Conservation (phyloP, 2,329 filamentous ascomycete genomes). For the Akanthomyces uredinophilus region DNA sequence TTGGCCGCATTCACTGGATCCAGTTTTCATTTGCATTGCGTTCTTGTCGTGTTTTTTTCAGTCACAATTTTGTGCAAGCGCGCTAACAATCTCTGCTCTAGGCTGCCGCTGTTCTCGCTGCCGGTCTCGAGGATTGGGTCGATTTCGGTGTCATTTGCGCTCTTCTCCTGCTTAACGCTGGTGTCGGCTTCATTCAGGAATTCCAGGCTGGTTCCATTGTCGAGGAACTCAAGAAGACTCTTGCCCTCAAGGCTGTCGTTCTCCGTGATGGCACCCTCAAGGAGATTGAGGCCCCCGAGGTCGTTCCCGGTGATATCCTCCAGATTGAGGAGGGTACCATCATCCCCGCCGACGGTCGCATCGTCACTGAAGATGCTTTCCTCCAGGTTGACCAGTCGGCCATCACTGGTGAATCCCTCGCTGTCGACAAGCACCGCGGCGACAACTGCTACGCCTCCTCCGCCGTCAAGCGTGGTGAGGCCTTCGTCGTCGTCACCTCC, state of each 20-base stretch:
- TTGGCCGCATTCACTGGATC: conserved; percentile 2
- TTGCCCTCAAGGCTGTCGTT: conserved; percentile 82
- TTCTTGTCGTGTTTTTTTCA: not conserved
- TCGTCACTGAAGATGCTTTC: conserved; percentile 78
- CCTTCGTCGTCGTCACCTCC: conserved; percentile 73
- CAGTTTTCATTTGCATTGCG: conserved; percentile 6
- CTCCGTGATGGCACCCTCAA: conserved; percentile 71
- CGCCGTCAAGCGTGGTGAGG: conserved; percentile 84
- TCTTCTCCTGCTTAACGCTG: conserved; percentile 76
- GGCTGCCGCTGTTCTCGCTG: conserved; percentile 73
- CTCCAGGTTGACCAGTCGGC: conserved; percentile 88
- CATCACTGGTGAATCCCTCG: conserved; percentile 87
- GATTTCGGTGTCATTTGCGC: conserved; percentile 89
- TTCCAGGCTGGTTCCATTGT: conserved; percentile 87
- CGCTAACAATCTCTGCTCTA: conserved; percentile 30
- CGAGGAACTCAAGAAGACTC: conserved; percentile 84
- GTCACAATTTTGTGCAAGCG: not conserved
- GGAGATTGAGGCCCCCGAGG: conserved; percentile 76
- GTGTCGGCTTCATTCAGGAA: conserved; percentile 83
- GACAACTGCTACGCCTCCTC: conserved; percentile 83
- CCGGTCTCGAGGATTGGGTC: conserved; percentile 82
- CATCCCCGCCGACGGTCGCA: conserved; percentile 80
- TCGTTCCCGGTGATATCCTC: conserved; percentile 86
- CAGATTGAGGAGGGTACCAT: conserved; percentile 89
- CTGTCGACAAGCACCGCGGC: conserved; percentile 79